These are phyloP conservation scores for Boletus reticuloceps DNA, from an alignment of 768 basidiomycete genomes.

Conservation along the genomic window DNA sequence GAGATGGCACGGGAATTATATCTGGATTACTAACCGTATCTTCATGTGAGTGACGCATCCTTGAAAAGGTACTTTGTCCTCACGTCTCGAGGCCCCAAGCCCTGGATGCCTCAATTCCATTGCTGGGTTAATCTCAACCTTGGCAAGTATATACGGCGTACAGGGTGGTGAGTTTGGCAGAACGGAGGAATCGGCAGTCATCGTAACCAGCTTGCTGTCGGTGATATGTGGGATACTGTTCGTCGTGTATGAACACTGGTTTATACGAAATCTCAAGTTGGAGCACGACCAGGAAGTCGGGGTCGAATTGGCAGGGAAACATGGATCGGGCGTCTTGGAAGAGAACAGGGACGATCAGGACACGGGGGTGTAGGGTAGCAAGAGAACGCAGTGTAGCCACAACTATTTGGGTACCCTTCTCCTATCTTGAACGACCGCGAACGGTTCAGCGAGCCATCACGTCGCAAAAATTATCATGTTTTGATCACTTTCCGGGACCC, in stretches of 20 bases:
- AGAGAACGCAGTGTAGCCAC: not conserved
- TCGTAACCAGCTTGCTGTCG: constrained; percentile 42
- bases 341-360: not conserved
- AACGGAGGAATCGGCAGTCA: constrained; percentile 44
- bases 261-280: constrained; percentile 41
- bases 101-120: constrained; percentile 57
- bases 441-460: not conserved
- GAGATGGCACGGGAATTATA: constrained; percentile 56
- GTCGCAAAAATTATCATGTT: not conserved
- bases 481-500: not conserved
- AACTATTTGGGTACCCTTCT: not conserved
- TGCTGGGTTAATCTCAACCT: constrained; percentile 54
- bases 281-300: constrained; percentile 43
- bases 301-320: constrained; percentile 39
- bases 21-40: constrained; percentile 56
- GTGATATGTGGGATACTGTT: constrained; percentile 42
- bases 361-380: not conserved
- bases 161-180: constrained; percentile 46
- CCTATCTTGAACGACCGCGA: not conserved
- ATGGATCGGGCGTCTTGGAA: constrained; percentile 41
- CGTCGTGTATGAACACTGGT: constrained; percentile 44
- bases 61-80: not conserved
- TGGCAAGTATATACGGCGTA: constrained; percentile 48
- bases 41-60: constrained; percentile 44
- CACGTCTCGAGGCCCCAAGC: constrained; percentile 28